Percentiles rank a stretch among this genome's conserved stretches.
Conservation (phyloP, 805 yeast genomes). For the Suhomyces xylopsoci region DNA sequence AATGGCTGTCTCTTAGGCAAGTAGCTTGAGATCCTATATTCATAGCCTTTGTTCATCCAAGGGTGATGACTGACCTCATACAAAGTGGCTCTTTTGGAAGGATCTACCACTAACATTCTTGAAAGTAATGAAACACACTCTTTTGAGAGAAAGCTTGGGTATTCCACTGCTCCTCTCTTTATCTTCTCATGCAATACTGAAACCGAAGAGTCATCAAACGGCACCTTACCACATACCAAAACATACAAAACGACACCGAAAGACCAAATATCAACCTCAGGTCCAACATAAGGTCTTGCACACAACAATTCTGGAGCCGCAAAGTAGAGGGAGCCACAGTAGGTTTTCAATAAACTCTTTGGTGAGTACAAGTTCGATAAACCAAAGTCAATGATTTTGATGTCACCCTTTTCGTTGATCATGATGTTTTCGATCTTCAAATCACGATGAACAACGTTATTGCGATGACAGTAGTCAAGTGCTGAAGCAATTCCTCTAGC, state of each 20-base stretch:
- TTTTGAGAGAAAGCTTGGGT: slow-evolving; percentile 75
- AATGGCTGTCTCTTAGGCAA: slow-evolving; percentile 80
- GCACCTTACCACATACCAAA: slow-evolving; percentile 95
- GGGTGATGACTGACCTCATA: slow-evolving; percentile 82
- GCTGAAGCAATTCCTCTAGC: slow-evolving; percentile 95
- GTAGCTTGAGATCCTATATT: slow-evolving; percentile 63
- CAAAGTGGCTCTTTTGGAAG: slow-evolving; percentile 72
- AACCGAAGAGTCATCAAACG: slow-evolving; percentile 94
- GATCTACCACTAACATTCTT: slow-evolving; percentile 90
- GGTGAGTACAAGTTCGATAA: slow-evolving; percentile 81
- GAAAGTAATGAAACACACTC: slow-evolving; percentile 79
- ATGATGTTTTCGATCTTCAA: slow-evolving; percentile 93
- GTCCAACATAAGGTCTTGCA: slow-evolving; percentile 91
- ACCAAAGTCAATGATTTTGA: slow-evolving; percentile 95
- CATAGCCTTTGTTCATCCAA: slow-evolving; percentile 92
- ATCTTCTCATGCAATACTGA: slow-evolving; percentile 90
- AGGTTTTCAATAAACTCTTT: slow-evolving; percentile 74
- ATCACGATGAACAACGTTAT: slow-evolving; percentile 95
- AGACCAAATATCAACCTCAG: slow-evolving; percentile 98
- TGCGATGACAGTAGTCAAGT: slow-evolving; percentile 86
- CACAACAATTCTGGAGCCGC: slow-evolving; percentile 96
- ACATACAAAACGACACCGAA: slow-evolving; percentile 96
- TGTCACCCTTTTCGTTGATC: slow-evolving; percentile 90
- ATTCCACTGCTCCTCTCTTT: slow-evolving; percentile 87
- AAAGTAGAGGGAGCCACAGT: slow-evolving; percentile 95